Evolutionary conservation across 2,329 filamentous ascomycete species (phyloP).

Genomic region (Ophiostoma triangulosporum): DNA sequence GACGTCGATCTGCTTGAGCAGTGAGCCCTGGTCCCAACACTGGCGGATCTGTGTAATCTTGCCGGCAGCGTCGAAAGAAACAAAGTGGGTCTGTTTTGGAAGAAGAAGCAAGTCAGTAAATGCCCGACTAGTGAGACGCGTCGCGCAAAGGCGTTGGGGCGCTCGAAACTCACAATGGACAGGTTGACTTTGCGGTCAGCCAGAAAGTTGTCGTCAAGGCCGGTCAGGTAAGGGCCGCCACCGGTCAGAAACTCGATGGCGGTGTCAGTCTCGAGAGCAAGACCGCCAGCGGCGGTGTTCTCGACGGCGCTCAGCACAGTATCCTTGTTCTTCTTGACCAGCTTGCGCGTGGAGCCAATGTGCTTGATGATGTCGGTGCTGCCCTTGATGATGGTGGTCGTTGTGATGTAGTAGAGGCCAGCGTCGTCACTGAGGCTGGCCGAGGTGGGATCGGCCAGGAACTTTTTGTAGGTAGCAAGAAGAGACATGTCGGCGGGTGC

Average conservation of each 20-base stretch:
- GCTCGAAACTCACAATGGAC: slow-evolving; percentile 70
- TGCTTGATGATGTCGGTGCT: slow-evolving; percentile 72
- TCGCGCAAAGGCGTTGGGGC: too few species aligned
- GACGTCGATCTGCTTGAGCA: slow-evolving; percentile 85
- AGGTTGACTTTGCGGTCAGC: slow-evolving; percentile 67
- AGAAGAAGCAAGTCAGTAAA: background rate
- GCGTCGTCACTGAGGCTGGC: slow-evolving; percentile 51
- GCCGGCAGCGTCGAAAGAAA: slow-evolving; percentile 61
- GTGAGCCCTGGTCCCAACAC: slow-evolving; percentile 87
- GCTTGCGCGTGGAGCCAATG: slow-evolving; percentile 53
- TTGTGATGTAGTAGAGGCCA: slow-evolving; percentile 78
- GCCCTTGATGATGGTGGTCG: slow-evolving; percentile 60
- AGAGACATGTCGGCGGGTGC: slow-evolving; percentile 29
- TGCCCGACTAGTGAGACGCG: slow-evolving; percentile 7
- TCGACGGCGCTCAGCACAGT: slow-evolving; percentile 64
- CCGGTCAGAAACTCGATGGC: slow-evolving; percentile 67
- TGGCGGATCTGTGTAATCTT: slow-evolving; percentile 81
- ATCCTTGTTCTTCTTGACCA: slow-evolving; percentile 73
- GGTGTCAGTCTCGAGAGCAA: slow-evolving; percentile 71
- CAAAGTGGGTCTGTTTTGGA: slow-evolving; percentile 59
- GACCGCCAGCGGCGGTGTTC: slow-evolving; percentile 46
- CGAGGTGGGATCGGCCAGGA: slow-evolving; percentile 52
- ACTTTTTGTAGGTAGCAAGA: slow-evolving; percentile 52
- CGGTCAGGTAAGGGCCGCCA: slow-evolving; percentile 77
- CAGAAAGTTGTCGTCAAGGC: slow-evolving; percentile 88